Conservation (phyloP, 208 protist genomes). For the Angomonas ambiguus region DNA sequence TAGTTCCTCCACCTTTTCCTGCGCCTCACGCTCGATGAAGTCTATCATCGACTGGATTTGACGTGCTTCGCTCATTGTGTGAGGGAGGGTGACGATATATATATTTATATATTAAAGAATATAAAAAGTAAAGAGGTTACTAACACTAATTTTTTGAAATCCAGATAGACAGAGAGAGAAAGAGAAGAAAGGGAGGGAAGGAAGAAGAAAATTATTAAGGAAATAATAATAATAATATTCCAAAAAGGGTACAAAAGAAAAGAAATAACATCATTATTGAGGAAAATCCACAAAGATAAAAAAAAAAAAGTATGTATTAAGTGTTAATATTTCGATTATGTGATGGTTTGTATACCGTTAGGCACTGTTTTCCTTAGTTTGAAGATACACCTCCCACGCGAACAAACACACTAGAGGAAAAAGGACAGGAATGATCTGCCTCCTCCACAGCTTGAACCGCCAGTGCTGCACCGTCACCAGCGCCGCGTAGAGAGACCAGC, state of each 20-base stretch:
- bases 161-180: not conserved
- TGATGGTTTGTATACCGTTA: not conserved
- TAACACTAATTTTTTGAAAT: no score
- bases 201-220: no score
- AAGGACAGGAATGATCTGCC: constrained; percentile 72
- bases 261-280: constrained; percentile 16
- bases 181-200: not conserved
- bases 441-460: constrained; percentile 61
- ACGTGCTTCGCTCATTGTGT: constrained; percentile 81
- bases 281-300: not conserved
- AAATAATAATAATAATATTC: no score
- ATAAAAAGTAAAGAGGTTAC: no score
- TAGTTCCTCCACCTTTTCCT: constrained; percentile 88
- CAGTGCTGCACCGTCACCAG: constrained; percentile 70
- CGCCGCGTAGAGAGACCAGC: constrained; percentile 77
- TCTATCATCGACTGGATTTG: constrained; percentile 93
- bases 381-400: constrained; percentile 22
- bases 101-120: not conserved
- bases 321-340: no score
- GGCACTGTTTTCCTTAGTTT: not conserved
- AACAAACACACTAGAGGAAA: constrained; percentile 38
- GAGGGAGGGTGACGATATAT: not conserved
- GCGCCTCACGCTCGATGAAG: constrained; percentile 91
- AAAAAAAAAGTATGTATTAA: not conserved
- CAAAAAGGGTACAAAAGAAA: constrained; percentile 10